Percentiles rank a stretch among this genome's conserved stretches.
These are phyloP conservation scores for Mediolabrus comicus DNA, from an alignment of 108 stramenopile genomes.

Conservation along the genomic window DNA sequence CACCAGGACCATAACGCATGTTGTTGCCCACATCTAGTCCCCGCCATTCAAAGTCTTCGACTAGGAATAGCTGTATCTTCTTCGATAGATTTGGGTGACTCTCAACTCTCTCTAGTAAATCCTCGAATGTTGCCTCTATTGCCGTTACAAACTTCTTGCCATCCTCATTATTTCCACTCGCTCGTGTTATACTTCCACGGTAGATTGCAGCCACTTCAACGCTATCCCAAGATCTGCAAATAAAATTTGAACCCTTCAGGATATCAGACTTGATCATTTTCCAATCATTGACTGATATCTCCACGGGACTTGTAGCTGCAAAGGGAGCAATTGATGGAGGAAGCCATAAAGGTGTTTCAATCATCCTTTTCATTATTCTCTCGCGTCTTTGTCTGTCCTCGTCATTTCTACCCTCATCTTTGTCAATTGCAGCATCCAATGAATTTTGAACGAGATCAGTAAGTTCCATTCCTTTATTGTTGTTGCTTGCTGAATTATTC, in stretches of 20 bases:
- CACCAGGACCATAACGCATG: not conserved
- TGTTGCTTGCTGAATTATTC: not conserved
- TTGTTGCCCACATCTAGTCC: not conserved
- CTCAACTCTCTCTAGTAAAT: conserved; percentile 46
- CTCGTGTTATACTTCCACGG: conserved; percentile 46
- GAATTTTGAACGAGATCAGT: conserved; percentile 16
- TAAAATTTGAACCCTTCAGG: conserved; percentile 51
- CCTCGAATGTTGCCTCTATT: conserved; percentile 39
- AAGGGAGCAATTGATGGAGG: conserved; percentile 60
- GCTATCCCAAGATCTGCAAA: conserved; percentile 58
- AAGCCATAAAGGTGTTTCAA: conserved; percentile 69
- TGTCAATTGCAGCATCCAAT: conserved; percentile 5
- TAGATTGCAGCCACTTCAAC: conserved; percentile 65
- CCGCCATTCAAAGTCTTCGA: conserved; percentile 65
- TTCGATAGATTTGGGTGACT: conserved; percentile 38
- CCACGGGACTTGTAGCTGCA: conserved; percentile 35
- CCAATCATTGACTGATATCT: conserved; percentile 40
- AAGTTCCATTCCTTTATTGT: conserved; percentile 1
- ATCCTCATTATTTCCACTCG: not conserved
- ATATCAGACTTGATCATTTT: conserved; percentile 57
- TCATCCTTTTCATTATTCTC: conserved; percentile 35
- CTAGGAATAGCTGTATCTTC: conserved; percentile 62
- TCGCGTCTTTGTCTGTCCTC: conserved; percentile 5
- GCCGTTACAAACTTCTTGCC: not conserved
- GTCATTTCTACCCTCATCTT: conserved; percentile 5